phyloP scores from a whole-genome alignment of 495 filamentous ascomycete genomes.

The Amphirosellinia nigrospora region DNA sequence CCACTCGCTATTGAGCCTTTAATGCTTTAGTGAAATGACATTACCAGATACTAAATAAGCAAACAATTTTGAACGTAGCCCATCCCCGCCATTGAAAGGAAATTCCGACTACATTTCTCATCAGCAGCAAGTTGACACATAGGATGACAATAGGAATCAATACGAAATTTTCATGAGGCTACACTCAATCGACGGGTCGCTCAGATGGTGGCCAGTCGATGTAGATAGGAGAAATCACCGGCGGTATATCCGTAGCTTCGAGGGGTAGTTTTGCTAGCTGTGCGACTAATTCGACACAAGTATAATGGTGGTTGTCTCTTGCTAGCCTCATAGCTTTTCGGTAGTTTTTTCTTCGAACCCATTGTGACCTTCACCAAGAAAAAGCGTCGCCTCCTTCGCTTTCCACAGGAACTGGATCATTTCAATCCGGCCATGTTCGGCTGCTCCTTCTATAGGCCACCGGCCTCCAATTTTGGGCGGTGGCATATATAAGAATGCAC shows the following conservation, averaged over 20 bases:
- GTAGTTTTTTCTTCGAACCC: background rate
- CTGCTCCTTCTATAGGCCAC: conserved; percentile 51
- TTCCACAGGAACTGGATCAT: conserved; percentile 53
- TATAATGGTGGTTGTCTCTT: background rate
- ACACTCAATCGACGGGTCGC: background rate
- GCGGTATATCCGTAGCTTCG: background rate
- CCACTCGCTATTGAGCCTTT: background rate
- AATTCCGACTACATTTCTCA: background rate
- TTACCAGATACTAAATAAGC: background rate
- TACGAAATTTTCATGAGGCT: background rate
- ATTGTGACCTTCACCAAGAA: background rate
- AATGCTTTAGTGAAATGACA: background rate
- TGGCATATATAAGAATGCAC: conserved; percentile 27
- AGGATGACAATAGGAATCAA: background rate
- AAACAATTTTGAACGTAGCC: background rate
- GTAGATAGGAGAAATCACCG: background rate
- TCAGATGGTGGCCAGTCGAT: background rate
- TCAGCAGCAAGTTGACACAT: background rate
- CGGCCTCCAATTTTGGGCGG: conserved; percentile 38
- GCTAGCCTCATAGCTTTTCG: conserved; percentile 1
- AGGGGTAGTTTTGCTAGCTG: conserved; percentile 8
- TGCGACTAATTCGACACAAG: conserved; percentile 1
- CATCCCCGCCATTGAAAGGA: background rate
- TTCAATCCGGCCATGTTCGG: conserved; percentile 53
- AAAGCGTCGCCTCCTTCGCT: background rate